Evolutionary conservation across 768 basidiomycete genomes (phyloP).

Genomic region (Candolleomyces eurysporus): DNA sequence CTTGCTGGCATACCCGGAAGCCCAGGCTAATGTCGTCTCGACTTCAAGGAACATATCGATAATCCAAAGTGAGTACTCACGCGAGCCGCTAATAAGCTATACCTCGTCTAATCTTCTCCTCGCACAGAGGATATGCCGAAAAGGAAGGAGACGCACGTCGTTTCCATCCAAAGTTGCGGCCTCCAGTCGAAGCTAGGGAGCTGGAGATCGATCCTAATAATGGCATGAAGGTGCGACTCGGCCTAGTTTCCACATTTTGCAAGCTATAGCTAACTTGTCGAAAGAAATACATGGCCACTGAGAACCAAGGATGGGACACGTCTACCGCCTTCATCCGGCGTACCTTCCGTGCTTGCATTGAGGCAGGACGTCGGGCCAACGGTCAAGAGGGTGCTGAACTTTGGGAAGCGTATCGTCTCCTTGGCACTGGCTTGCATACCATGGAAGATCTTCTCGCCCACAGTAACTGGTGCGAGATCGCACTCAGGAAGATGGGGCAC

Average conservation of each 20-base stretch:
- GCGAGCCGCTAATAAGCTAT: not conserved
- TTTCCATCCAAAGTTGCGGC: slow-evolving; percentile 70
- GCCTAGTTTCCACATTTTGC: not conserved
- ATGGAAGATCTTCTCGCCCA: slow-evolving; percentile 78
- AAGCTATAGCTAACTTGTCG: not conserved
- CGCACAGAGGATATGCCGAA: slow-evolving; percentile 59
- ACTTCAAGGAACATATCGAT: slow-evolving; percentile 65
- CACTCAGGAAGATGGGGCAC: slow-evolving; percentile 67
- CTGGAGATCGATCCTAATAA: slow-evolving; percentile 73
- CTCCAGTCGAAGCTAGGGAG: slow-evolving; percentile 69
- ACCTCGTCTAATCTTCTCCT: not conserved
- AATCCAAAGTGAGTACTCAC: slow-evolving; percentile 56
- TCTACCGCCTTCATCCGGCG: slow-evolving; percentile 68
- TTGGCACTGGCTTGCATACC: slow-evolving; percentile 67
- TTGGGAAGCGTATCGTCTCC: slow-evolving; percentile 67
- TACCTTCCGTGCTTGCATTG: slow-evolving; percentile 63
- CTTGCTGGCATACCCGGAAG: not conserved
- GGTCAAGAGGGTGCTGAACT: slow-evolving; percentile 54
- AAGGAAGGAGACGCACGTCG: slow-evolving; percentile 69
- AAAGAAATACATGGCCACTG: slow-evolving; percentile 79
- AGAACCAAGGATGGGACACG: slow-evolving; percentile 68
- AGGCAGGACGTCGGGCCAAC: slow-evolving; percentile 55
- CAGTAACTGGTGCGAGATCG: slow-evolving; percentile 78
- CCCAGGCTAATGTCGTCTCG: not conserved
- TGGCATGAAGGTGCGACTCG: slow-evolving; percentile 66